Conservation (phyloP, 441 rosid species). For the Macaranga tanarius region DNA sequence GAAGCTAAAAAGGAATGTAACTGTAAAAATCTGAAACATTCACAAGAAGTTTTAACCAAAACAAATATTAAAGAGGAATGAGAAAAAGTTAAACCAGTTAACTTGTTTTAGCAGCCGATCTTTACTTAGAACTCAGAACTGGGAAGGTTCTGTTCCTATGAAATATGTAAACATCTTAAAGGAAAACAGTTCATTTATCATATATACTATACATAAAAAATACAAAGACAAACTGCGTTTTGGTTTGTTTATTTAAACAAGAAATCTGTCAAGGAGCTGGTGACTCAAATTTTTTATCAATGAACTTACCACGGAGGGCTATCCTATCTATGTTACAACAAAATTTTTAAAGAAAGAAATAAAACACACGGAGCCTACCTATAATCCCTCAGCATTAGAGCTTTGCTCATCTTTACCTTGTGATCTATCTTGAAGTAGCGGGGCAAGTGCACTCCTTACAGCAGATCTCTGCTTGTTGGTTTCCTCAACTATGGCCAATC, state of each 20-base stretch:
- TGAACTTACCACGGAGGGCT: neutral
- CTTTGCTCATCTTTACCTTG: slow-evolving; percentile 30
- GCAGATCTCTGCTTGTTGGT: slow-evolving; percentile 44
- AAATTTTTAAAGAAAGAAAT: neutral
- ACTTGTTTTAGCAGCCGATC: neutral
- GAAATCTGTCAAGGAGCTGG: no score
- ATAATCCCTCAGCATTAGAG: slow-evolving; percentile 14
- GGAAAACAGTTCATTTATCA: neutral
- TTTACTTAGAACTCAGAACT: neutral
- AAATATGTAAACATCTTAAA: neutral
- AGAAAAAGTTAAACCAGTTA: neutral
- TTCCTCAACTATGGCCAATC: slow-evolving; percentile 43
- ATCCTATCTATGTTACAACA: slow-evolving; percentile 18
- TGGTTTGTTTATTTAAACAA: neutral
- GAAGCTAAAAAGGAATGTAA: no score
- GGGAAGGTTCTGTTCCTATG: neutral
- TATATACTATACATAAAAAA: neutral
- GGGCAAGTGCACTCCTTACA: slow-evolving; percentile 38
- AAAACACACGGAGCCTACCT: slow-evolving; percentile 19
- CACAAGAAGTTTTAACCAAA: neutral
- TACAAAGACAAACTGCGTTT: neutral
- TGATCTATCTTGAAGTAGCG: slow-evolving; percentile 31
- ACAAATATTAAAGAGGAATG: neutral
- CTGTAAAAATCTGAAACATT: no score
- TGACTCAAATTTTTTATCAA: neutral